phyloP scores from a whole-genome alignment of 202 grass and related monocot species.

The Dendrocalamus latiflorus region DNA sequence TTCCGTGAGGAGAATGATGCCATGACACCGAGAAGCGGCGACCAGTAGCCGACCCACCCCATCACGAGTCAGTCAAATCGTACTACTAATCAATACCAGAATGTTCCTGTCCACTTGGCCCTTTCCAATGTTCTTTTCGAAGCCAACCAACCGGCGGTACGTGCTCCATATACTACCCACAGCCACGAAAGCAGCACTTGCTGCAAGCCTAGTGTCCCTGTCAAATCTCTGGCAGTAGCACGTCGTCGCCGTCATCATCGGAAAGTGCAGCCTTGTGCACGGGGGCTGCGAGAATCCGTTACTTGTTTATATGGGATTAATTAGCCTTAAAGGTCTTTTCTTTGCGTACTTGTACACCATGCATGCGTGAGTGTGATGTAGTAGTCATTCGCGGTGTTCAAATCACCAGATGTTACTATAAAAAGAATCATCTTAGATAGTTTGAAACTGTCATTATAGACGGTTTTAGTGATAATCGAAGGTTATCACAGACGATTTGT shows the following conservation, averaged over 20 bases:
- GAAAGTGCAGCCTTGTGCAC: background rate
- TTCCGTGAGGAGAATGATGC: constrained; percentile 29
- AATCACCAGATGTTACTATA: no score
- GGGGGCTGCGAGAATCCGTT: background rate
- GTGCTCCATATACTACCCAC: background rate
- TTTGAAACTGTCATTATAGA: no score
- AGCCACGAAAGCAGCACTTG: background rate
- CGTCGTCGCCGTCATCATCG: background rate
- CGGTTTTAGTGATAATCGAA: no score
- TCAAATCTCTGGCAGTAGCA: background rate
- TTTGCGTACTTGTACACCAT: background rate
- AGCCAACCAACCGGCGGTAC: background rate
- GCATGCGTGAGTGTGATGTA: background rate
- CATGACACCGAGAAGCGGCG: background rate
- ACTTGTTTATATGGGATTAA: background rate
- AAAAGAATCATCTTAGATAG: no score
- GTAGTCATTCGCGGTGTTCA: background rate
- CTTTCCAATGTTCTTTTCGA: constrained; percentile 42
- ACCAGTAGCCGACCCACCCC: background rate
- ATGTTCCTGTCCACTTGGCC: constrained; percentile 31
- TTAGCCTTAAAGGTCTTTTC: background rate
- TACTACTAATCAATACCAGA: constrained; percentile 18
- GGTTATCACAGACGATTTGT: no score
- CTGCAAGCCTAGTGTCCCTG: no score
- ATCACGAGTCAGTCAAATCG: constrained; percentile 23